Conservation (phyloP, 208 protist species). For the Vickermania ingenoplastis region DNA sequence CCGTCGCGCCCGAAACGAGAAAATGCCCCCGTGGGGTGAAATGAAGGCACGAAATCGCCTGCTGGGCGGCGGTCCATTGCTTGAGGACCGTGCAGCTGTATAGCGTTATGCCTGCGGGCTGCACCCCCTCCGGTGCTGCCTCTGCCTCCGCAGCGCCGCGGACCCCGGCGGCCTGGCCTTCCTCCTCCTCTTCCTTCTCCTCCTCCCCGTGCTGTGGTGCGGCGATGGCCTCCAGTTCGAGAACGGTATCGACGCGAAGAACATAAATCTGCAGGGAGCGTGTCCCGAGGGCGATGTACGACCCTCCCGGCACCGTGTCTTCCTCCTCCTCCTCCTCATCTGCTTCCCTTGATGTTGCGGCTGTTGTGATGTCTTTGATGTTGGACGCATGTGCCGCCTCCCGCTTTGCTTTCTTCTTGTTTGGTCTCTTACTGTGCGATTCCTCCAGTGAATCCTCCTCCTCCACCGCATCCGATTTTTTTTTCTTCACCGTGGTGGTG, state of each 20-base stretch:
- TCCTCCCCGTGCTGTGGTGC: background rate
- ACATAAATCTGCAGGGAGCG: conserved; percentile 75
- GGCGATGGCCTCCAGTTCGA: background rate
- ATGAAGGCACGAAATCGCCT: conserved; percentile 73
- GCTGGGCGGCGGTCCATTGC: conserved; percentile 79
- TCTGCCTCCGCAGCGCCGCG: background rate
- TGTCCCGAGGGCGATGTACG: conserved; percentile 78
- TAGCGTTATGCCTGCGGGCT: background rate
- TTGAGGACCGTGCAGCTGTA: conserved; percentile 35
- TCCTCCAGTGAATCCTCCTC: background rate
- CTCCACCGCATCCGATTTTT: background rate
- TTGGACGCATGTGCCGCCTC: no score
- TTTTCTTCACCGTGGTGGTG: conserved; percentile 3
- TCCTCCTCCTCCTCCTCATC: no score
- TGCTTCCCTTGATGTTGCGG: no score
- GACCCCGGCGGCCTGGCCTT: background rate
- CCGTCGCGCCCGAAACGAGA: conserved; percentile 71
- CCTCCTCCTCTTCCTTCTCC: conserved; percentile 9
- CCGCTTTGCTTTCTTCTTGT: no score
- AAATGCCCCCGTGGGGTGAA: conserved; percentile 61
- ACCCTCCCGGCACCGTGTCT: conserved; percentile 32
- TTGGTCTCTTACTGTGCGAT: no score
- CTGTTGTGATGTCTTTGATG: background rate
- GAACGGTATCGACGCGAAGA: conserved; percentile 27
- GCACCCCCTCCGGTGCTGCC: background rate